Base-by-base conservation (phyloP, 2,329 filamentous ascomycete species). In the Biscogniauxia sp. region DNA sequence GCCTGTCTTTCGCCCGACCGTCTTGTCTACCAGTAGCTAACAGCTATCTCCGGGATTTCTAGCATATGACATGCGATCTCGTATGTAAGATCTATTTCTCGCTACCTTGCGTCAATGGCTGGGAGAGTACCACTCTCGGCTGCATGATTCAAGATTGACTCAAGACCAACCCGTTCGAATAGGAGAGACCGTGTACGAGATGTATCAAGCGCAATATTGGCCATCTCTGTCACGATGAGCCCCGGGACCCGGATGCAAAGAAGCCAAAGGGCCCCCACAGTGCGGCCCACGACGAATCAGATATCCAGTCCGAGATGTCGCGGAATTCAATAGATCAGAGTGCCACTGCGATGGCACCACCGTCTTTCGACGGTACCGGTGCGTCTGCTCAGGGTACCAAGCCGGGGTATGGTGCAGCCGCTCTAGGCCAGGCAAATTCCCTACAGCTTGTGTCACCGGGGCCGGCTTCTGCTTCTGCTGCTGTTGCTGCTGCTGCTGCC, bases 191-290 rank as follows among this genome's bases (percentile, higher is more conserved):
- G 72, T 99, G 95, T 84, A 94, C 92, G 72, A 87, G 95, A 79
- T 99, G 95, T 82, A 92, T 98, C 79, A 99, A 98, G 80, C 89
- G 95, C 73, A 97, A 97, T 79, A 99, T 99, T 76, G 95, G 94
- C 71, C 95, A 99, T 78, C 84, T 99, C 68, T 99, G 95, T 78
- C 95, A 97, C 80, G 95, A 99, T 78, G 95, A 98, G 78, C 94
- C 93, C 68, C 89, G 94, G 76, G 94, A 99, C 73, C 82, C 88
- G 68, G 86, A 88, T 64, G 77, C 89, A 62, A 96, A 95, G 78
- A 94, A 93, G 78, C 79, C 84, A 69, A 97, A 94, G 79, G 84
- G 80, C 73, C 81, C 86, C 68, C 79, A 81, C 65, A 83, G 80
- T 63, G 78, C 82, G 56, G 78, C 79, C 51, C 81, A 82, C 59